Percentiles rank a stretch among this genome's conserved stretches.
Conservation (phyloP, 768 basidiomycete species). For the Phaeolepiota aurea region DNA sequence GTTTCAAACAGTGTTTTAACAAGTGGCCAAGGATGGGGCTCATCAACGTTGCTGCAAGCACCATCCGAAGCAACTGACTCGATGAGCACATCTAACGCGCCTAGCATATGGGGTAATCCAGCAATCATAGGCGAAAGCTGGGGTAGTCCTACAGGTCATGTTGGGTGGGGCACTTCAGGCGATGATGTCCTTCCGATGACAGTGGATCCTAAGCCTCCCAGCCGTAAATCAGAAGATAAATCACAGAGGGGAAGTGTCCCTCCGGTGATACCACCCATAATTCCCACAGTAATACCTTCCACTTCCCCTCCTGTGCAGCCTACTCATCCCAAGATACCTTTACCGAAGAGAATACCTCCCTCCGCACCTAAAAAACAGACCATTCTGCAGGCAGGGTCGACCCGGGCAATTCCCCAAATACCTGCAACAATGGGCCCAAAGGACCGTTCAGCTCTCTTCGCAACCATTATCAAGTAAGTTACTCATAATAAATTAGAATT, state of each 20-base stretch:
- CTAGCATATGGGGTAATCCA: not conserved
- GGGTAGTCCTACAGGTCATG: not conserved
- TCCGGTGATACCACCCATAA: no score
- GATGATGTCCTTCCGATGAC: not conserved
- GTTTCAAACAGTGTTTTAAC: no score
- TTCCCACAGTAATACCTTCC: no score
- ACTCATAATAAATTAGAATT: no score
- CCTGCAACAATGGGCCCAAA: conserved; percentile 2
- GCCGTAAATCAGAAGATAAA: no score
- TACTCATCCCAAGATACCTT: not conserved
- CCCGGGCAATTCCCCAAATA: not conserved
- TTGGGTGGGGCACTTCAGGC: not conserved
- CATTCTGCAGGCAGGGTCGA: no score
- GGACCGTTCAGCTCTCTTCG: conserved; percentile 11
- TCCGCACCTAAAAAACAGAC: not conserved
- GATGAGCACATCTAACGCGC: no score
- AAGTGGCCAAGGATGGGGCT: no score
- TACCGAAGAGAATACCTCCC: conserved; percentile 12
- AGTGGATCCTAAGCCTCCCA: no score
- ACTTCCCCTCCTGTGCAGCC: not conserved
- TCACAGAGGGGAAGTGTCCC: no score
- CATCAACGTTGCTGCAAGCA: no score
- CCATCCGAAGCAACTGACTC: no score
- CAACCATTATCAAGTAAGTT: conserved; percentile 14
- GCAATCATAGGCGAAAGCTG: not conserved